Base-by-base conservation (phyloP, 2,329 filamentous ascomycete species). In the Neofusicoccum sp. region DNA sequence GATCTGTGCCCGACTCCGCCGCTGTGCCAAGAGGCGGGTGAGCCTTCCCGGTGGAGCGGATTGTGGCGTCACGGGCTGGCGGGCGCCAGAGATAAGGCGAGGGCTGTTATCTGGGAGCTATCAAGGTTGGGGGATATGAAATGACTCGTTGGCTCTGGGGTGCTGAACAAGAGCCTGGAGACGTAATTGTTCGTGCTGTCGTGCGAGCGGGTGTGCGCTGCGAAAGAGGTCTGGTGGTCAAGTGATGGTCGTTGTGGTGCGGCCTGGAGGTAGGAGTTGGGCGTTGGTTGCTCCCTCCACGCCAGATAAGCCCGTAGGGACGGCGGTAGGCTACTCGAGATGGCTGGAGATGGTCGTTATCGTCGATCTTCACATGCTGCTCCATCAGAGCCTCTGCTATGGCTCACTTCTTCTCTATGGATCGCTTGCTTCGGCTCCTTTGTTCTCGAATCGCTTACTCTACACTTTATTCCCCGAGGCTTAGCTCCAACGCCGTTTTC, bases 21-120 rank as follows among this genome's bases (percentile, higher is more conserved):
- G 36, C 49, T 39, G 49, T 11, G n/a, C 16, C 9, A 6, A 28
- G 43, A 11, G 48, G 34, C n/a, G 49, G 22, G 7, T 16, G 50
- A 41, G 9, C 8, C 37, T 56, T 41, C 39, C 52, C 52, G 28
- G 52, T 3, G 37, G 29, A 14, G 41, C 41, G 41, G 54, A 22
- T 28, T n/a, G 54, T 58, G 54, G 54, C 54, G 41, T 7, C 14
- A 28, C 31, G n/a, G 41, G 31, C 31, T 33, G 6, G 28, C 8
- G 28, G 28, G 52, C 7, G 52, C 22, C 54, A 45, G 31, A 58
- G 54, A 58, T 58, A 58, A 58, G 54, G 9, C n/a, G 36, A 36
- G 6, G 41, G 16, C 41, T 36, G 54, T 58, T 45, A 58, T 43
- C 52, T 43, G 5, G 50, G 43, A 28, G 12, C 33, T 52, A 8